Base-by-base conservation (phyloP, 1,139 yeast genomes). In the Candida sojae region DNA sequence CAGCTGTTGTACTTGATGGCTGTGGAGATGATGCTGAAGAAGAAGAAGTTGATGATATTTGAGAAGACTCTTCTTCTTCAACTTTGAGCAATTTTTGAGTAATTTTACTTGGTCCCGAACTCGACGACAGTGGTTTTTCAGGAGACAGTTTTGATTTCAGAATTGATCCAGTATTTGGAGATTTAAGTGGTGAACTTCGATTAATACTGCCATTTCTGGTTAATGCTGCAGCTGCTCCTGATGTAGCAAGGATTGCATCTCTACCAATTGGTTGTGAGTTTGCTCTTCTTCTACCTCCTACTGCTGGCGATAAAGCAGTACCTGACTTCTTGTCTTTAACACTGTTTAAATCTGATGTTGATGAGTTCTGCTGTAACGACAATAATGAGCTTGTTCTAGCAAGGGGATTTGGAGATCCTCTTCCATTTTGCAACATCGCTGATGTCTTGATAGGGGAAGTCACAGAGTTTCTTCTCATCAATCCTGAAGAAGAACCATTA, bases 141-240 rank as follows among this genome's bases (percentile, higher is more conserved):
- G 39, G 30, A n/a, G 30, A 36, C 3, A 17, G 9, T 36, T 29
- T 28, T 13, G 36, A 9, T 45, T 25, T 41, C 21, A 35, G 23
- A 30, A 34, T 50, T 21, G 37, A 13, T 25, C 46, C 42, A 11
- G 43, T 34, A 10, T 31, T 45, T 11, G 46, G 35, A 28, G 52
- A 40, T 28, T 37, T 49, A 11, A 37, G 12, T 2, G 53, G 47
- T 9, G 49, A 45, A 1, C 48, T 33, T 12, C 39, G 46, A 3
- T 50, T 32, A 12, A 43, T 32, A 25, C 43, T 51, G n/a, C 55
- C 54, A 12, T 56, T 60, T 13, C 51, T 49, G 17, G 58, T 58
- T 38, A 66, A 53, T 2, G 77, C 77, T 4, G 70, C 64, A 2
- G 75, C 75, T 2, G 77, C 77, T 0, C 71, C 73, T 1, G 70